A percentile compares a stretch with the other conserved stretches of the same genome.
These are phyloP conservation scores for Bipolaris sorokiniana DNA, from an alignment of 2,329 filamentous ascomycete genomes.

Conservation along the genomic window DNA sequence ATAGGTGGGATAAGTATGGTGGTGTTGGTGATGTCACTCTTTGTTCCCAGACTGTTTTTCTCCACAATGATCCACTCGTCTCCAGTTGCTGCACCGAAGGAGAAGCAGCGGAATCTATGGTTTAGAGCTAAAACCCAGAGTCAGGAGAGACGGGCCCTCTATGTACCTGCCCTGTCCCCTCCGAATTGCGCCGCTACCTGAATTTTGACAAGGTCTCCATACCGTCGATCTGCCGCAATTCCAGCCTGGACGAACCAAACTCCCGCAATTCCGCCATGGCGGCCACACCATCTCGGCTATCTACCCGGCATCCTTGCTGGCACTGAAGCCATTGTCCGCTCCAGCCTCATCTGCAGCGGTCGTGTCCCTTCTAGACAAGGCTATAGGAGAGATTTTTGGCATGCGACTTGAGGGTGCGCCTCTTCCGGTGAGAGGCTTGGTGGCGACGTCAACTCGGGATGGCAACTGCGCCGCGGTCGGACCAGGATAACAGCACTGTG, in stretches of 20 bases:
- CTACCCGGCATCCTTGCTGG: slow-evolving; percentile 13
- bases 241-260: slow-evolving; percentile 14
- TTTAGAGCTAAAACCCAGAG: slow-evolving; percentile 1
- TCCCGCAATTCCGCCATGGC: slow-evolving; percentile 10
- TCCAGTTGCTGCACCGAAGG: neutral
- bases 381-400: neutral
- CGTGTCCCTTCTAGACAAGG: neutral
- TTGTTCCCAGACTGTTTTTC: neutral
- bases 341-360: slow-evolving; percentile 4
- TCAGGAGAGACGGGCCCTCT: slow-evolving; percentile 8
- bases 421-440: neutral
- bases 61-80: neutral
- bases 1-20: neutral
- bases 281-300: slow-evolving; percentile 22
- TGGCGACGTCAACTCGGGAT: neutral
- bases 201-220: slow-evolving; percentile 8
- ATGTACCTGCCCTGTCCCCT: slow-evolving; percentile 13
- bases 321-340: slow-evolving; percentile 2
- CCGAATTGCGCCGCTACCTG: slow-evolving; percentile 1
- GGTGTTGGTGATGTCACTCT: slow-evolving; percentile 8
- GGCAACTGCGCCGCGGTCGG: neutral
- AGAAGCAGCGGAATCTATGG: neutral
- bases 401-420: neutral
- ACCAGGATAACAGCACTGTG: neutral
- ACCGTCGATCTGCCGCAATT: slow-evolving; percentile 18